phyloP scores from a whole-genome alignment of 768 basidiomycete species.

The Jaapia argillacea region DNA sequence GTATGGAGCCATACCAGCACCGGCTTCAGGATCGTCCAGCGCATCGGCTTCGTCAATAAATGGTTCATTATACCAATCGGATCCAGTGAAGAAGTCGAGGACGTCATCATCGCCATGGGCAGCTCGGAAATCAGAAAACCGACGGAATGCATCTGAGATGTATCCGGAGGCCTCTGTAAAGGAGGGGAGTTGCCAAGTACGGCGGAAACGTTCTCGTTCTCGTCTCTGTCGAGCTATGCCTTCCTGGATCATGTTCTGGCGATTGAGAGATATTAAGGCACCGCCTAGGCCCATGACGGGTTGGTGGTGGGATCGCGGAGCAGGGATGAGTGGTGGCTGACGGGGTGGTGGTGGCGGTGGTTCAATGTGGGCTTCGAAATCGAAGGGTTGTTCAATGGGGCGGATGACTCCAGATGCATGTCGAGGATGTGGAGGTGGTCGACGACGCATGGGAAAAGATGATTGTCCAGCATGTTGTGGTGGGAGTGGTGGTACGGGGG shows the following conservation, averaged over 20 bases:
- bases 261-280: slow-evolving; percentile 38
- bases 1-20: slow-evolving; percentile 4
- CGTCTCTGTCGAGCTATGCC: slow-evolving; percentile 6
- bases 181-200: background rate
- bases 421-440: slow-evolving; percentile 18
- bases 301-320: slow-evolving; percentile 41
- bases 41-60: slow-evolving; percentile 8
- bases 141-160: background rate
- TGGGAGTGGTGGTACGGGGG: slow-evolving; percentile 49
- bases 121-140: background rate
- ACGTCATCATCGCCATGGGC: background rate
- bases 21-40: slow-evolving; percentile 11
- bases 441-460: slow-evolving; percentile 28
- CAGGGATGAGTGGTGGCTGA: slow-evolving; percentile 22
- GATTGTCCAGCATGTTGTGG: slow-evolving; percentile 22
- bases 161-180: background rate
- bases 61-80: slow-evolving; percentile 17
- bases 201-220: background rate
- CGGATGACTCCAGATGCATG: slow-evolving; percentile 32
- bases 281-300: slow-evolving; percentile 62
- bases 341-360: slow-evolving; percentile 12
- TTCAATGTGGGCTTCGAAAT: slow-evolving; percentile 32
- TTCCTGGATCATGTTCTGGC: slow-evolving; percentile 14
- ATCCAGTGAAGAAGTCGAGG: slow-evolving; percentile 17
- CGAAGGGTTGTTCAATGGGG: slow-evolving; percentile 39